Evolutionary conservation across 2,329 filamentous ascomycete genomes (phyloP).

Genomic region (Fusarium incarnatum): DNA sequence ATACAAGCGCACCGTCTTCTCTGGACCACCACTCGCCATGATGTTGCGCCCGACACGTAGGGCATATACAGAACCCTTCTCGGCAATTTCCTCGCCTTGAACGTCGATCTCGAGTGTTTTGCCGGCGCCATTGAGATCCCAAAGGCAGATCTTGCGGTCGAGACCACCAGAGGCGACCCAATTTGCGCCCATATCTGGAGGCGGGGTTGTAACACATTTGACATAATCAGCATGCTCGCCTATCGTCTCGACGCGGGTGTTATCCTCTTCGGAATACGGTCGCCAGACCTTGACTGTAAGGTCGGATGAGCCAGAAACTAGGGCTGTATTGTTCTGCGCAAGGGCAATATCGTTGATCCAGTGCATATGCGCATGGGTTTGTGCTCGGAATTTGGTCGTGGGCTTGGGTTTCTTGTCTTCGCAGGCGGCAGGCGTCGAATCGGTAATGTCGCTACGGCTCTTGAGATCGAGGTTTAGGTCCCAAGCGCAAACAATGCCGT

Average conservation of each 20-base stretch:
- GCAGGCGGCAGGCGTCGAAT: conserved; percentile 47
- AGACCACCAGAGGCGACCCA: conserved; percentile 97
- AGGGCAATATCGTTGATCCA: conserved; percentile 96
- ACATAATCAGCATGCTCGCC: conserved; percentile 96
- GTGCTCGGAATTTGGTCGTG: conserved; percentile 69
- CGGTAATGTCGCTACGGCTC: conserved; percentile 42
- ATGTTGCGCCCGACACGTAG: conserved; percentile 83
- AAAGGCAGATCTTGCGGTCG: conserved; percentile 90
- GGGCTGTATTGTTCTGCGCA: conserved; percentile 78
- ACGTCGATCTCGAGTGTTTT: conserved; percentile 89
- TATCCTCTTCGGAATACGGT: conserved; percentile 71
- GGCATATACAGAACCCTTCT: conserved; percentile 96
- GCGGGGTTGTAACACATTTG: conserved; percentile 87
- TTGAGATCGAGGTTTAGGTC: conserved; percentile 80
- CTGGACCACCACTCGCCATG: conserved; percentile 91
- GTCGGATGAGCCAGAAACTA: conserved; percentile 94
- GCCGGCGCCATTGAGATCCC: conserved; percentile 90
- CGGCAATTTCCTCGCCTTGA: conserved; percentile 81
- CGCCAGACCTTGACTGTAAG: conserved; percentile 94
- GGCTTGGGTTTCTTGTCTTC: conserved; percentile 53
- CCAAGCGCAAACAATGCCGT: conserved; percentile 97
- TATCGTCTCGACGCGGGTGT: conserved; percentile 72
- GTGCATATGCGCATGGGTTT: conserved; percentile 84
- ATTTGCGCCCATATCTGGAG: conserved; percentile 68
- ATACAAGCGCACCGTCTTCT: conserved; percentile 93